A percentile compares a stretch with the other conserved stretches of the same genome.
Conservation (phyloP, 1,284 basidiomycete genomes). For the Lentinula novae-zelandiae region DNA sequence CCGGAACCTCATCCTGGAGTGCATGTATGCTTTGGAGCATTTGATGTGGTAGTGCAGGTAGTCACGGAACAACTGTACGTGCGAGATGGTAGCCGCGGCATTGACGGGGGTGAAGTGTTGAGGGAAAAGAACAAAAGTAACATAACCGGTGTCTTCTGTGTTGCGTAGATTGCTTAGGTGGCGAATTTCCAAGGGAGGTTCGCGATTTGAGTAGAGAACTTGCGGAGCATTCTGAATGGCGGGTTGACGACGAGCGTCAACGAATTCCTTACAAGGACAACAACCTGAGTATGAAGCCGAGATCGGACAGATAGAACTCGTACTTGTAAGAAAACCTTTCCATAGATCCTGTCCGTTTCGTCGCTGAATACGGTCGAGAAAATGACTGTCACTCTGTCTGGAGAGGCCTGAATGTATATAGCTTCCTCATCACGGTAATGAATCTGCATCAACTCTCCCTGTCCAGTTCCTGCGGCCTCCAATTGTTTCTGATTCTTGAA, state of each 20-base stretch:
- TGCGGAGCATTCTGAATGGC: slow-evolving; percentile 97
- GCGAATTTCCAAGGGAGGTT: slow-evolving; percentile 94
- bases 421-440: slow-evolving; percentile 97
- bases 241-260: slow-evolving; percentile 91
- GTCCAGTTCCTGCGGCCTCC: slow-evolving; percentile 62
- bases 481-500: slow-evolving; percentile 87
- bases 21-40: slow-evolving; percentile 99
- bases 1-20: slow-evolving; percentile 93
- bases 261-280: slow-evolving; percentile 78
- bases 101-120: slow-evolving; percentile 84
- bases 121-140: slow-evolving; percentile 98
- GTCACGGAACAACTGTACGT: slow-evolving; percentile 96
- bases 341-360: slow-evolving; percentile 96
- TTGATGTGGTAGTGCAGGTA: slow-evolving; percentile 99
- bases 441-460: slow-evolving; percentile 87
- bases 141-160: slow-evolving; percentile 94
- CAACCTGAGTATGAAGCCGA: neutral
- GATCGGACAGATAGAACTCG: slow-evolving; percentile 20
- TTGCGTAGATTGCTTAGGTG: slow-evolving; percentile 78
- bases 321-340: slow-evolving; percentile 96
- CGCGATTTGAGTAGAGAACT: slow-evolving; percentile 94
- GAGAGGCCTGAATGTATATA: slow-evolving; percentile 91
- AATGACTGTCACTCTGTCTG: slow-evolving; percentile 96
- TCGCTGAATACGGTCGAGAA: slow-evolving; percentile 98
- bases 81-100: slow-evolving; percentile 86